Conservation (phyloP, 192 early-diverging fungal species). For the Gorgonomyces haynaldii region DNA sequence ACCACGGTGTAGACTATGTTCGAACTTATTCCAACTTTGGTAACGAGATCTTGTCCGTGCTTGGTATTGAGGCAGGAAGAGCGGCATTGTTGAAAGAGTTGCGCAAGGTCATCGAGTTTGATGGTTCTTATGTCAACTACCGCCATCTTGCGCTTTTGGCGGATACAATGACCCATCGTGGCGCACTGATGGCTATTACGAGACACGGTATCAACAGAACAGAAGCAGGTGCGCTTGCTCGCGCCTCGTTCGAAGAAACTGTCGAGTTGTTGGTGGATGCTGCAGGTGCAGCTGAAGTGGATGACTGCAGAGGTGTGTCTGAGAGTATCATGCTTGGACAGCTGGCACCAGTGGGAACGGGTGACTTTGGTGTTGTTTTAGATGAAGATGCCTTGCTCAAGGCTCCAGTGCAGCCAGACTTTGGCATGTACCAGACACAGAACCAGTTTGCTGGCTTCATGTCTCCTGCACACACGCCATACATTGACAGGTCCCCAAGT, state of each 20-base stretch:
- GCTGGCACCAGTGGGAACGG: slow-evolving; percentile 90
- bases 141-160: slow-evolving; percentile 89
- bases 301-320: slow-evolving; percentile 92
- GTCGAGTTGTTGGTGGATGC: slow-evolving; percentile 97
- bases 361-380: slow-evolving; percentile 84
- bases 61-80: slow-evolving; percentile 96
- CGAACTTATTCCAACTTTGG: slow-evolving; percentile 85
- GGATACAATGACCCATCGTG: slow-evolving; percentile 93
- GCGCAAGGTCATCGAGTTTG: slow-evolving; percentile 86
- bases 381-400: slow-evolving; percentile 83
- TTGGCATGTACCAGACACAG: not conserved
- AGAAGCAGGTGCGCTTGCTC: slow-evolving; percentile 85
- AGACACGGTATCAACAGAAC: slow-evolving; percentile 97
- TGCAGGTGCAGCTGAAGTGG: slow-evolving; percentile 77
- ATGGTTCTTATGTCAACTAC: slow-evolving; percentile 97
- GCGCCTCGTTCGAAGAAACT: slow-evolving; percentile 97
- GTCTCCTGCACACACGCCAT: slow-evolving; percentile 73
- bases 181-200: slow-evolving; percentile 90
- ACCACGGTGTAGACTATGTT: slow-evolving; percentile 67
- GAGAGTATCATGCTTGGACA: slow-evolving; percentile 98
- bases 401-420: slow-evolving; percentile 21
- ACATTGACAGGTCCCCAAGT: slow-evolving; percentile 40
- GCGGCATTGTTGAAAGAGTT: slow-evolving; percentile 79
- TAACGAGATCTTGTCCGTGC: slow-evolving; percentile 81
- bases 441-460: slow-evolving; percentile 29